Base-by-base conservation (phyloP, 208 protist species). In the Naegleria fowleri region DNA sequence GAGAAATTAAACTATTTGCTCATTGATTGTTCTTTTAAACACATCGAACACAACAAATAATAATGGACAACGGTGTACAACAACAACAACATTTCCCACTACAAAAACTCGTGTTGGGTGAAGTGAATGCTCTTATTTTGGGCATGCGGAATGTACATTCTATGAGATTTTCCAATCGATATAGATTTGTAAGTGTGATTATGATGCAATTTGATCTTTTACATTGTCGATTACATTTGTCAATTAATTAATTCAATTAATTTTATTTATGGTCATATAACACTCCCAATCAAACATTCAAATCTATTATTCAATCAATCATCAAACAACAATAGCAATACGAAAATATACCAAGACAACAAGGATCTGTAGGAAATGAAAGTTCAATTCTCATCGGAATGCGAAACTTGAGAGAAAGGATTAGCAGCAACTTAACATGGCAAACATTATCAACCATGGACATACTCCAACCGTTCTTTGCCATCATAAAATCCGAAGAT, bases 401-500 rank as follows among this genome's bases (percentile, higher is more conserved):
- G 29, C 29, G 29, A 79, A n/a, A 25, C 9, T 79, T 79, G 36
- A 0, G 67, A 79, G 67, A 79, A 7, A 79, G n/a, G n/a, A 36
- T 79, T 9, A 36, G 29, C n/a, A 79, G 16, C n/a, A 43, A 55
- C 5, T 38, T 22, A 13, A 41, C 40, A 36, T 87, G 84, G 84
- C n/a, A 87, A 52, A 16, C 25, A 3, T 15, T 87, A 6, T 15
- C 19, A n/a, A 43, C 25, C n/a, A 55, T 87, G 40, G 40, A 48
- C 33, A 52, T 87, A 33, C 16, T 87, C 0, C 7, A 11, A 87
- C 84, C 84, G n/a, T 87, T 87, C 41, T 87, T 87, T 52, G 15
- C 84, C 16, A 33, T 87, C 51, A 87, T 87, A 33, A 48, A 52
- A 52, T 87, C 84, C 4, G 84, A 87, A 87, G 84, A 87, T 16